Conservation (phyloP, 371 early-diverging fungal species). For the Smittium mucronatum region DNA sequence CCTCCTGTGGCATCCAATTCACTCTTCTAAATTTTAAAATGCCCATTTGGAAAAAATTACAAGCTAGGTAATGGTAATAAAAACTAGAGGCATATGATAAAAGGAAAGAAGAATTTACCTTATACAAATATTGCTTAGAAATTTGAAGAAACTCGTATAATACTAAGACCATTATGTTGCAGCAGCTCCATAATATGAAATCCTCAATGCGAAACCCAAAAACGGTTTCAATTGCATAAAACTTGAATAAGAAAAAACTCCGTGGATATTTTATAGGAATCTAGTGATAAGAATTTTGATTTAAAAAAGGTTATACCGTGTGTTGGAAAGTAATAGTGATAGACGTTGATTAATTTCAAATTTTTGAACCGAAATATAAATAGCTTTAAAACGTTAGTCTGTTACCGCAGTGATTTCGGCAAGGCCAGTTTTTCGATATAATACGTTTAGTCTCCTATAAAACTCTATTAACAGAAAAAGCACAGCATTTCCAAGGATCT, state of each 20-base stretch:
- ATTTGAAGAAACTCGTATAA: constrained; percentile 10
- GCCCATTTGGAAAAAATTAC: too few species aligned
- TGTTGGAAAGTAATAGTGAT: too few species aligned
- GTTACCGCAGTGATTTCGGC: neutral
- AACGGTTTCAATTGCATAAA: neutral
- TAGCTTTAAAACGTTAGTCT: neutral
- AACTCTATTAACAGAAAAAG: constrained; percentile 2
- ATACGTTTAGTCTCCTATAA: constrained; percentile 7
- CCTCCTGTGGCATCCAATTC: neutral
- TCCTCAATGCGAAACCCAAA: constrained; percentile 5
- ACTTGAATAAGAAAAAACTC: constrained; percentile 8
- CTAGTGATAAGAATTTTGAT: neutral
- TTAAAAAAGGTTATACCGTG: too few species aligned
- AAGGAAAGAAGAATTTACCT: neutral
- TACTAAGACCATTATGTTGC: constrained; percentile 4
- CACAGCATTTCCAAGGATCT: neutral
- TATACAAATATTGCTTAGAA: neutral
- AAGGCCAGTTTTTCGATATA: constrained; percentile 1
- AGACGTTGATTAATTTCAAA: too few species aligned
- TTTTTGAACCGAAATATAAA: too few species aligned
- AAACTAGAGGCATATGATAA: too few species aligned
- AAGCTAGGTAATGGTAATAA: too few species aligned
- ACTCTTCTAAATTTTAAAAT: neutral
- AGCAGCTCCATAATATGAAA: constrained; percentile 6
- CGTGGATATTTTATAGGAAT: constrained; percentile 7